Evolutionary conservation across 1,284 basidiomycete species (phyloP).

Genomic region (Fistulina hepatica): DNA sequence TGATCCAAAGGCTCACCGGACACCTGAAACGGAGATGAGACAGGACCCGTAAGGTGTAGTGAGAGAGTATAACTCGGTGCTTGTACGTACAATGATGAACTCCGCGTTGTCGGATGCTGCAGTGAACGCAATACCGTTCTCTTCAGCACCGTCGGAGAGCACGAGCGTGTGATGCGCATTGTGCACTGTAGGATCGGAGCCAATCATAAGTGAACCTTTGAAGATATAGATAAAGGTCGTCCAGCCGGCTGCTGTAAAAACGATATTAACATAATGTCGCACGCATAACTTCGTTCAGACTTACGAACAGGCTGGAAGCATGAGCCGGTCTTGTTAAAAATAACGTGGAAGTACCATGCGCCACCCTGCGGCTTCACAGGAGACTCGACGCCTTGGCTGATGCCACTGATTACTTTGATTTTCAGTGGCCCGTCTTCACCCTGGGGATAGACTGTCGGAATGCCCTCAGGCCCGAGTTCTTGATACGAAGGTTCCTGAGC

Average conservation of each 20-base stretch:
- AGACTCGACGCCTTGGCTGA: conserved; percentile 76
- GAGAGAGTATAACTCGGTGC: too few species aligned
- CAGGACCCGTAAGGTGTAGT: too few species aligned
- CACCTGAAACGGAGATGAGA: conserved; percentile 35
- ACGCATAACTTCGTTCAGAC: conserved; percentile 19
- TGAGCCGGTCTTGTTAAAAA: conserved; percentile 50
- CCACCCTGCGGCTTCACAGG: conserved; percentile 86
- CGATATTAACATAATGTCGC: background rate
- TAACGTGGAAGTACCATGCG: conserved; percentile 87
- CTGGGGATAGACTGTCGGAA: conserved; percentile 63
- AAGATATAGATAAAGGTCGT: conserved; percentile 75
- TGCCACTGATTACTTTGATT: conserved; percentile 84
- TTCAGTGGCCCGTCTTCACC: conserved; percentile 61
- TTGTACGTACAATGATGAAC: conserved; percentile 54
- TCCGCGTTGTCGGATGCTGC: conserved; percentile 53
- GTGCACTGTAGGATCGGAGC: conserved; percentile 37
- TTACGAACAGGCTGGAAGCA: conserved; percentile 75
- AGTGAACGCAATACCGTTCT: conserved; percentile 54
- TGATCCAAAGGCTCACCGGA: conserved; percentile 89
- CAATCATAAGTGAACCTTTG: conserved; percentile 55
- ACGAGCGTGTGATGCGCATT: conserved; percentile 71
- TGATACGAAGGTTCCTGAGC: conserved; percentile 71
- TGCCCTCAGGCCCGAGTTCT: conserved; percentile 55
- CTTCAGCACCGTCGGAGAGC: conserved; percentile 39
- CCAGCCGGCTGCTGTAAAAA: conserved; percentile 55